These are phyloP conservation scores for Exophiala lecanii-corni DNA, from an alignment of 2,329 filamentous ascomycete species.

Conservation along the genomic window DNA sequence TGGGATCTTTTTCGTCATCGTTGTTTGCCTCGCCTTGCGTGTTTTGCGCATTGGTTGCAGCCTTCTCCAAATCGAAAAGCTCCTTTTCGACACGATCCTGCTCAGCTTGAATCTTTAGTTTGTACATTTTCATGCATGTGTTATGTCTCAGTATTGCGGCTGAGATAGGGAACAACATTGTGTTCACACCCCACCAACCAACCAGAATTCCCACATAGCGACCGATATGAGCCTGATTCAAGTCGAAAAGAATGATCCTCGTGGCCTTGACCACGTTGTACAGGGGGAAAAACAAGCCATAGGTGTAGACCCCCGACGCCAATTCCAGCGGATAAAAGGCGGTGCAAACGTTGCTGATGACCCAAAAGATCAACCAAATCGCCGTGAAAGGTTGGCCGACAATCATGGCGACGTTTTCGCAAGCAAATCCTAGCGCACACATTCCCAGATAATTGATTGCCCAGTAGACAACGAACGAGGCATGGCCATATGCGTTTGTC, in stretches of 20 bases:
- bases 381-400: slow-evolving; percentile 58
- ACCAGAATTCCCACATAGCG: slow-evolving; percentile 59
- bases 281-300: slow-evolving; percentile 61
- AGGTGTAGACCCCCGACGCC: slow-evolving; percentile 55
- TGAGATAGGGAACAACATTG: slow-evolving; percentile 48
- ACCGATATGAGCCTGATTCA: slow-evolving; percentile 51
- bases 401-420: slow-evolving; percentile 62
- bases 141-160: neutral
- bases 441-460: slow-evolving; percentile 61
- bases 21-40: slow-evolving; percentile 1
- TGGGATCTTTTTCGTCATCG: too few relatives aligned
- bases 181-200: slow-evolving; percentile 52
- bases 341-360: slow-evolving; percentile 60
- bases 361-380: slow-evolving; percentile 62
- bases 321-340: slow-evolving; percentile 58
- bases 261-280: slow-evolving; percentile 58
- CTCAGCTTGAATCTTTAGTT: neutral
- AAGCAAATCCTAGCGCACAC: slow-evolving; percentile 58
- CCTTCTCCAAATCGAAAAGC: neutral
- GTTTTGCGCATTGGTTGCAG: too few relatives aligned
- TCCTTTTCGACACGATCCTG: neutral
- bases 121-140: neutral
- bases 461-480: slow-evolving; percentile 59
- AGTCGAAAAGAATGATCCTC: slow-evolving; percentile 57
- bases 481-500: slow-evolving; percentile 53